Base-by-base conservation (phyloP, 1,139 yeast genomes). In the Schizosaccharomyces versatilis region DNA sequence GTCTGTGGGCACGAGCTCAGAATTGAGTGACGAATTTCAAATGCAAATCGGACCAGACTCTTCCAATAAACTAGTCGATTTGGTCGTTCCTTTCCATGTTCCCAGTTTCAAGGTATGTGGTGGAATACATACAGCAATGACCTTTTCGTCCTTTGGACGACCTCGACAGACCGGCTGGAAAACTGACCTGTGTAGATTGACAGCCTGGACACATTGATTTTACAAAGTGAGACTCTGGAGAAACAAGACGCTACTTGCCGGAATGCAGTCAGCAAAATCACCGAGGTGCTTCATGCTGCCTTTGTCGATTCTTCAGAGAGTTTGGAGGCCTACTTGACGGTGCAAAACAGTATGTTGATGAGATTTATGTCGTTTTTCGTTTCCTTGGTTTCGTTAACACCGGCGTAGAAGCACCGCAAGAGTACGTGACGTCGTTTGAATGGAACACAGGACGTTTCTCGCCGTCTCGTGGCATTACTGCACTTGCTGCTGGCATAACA, bases 171-270 rank as follows among this genome's bases (percentile, higher is more conserved):
- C n/a, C n/a, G n/a, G n/a, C n/a, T n/a, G n/a, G n/a, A n/a, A n/a
- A n/a, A n/a, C n/a, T n/a, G n/a, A n/a, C n/a, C n/a, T 88, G 90
- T 68, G n/a, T 93, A 90, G 68, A 84, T 90, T 61, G 97, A 97
- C 41, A 88, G 97, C 2, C 75, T 90, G 65, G 99, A 93, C 69
- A 81, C 88, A 47, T 74, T 90, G 59, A 94, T 90, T 55, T 80
- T 81, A 63, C 90, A 86, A 68, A 80, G 90, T 66, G 98, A 93
- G 63, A 97, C 88, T 65, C 73, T 93, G 59, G 72, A 77, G 53
- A 86, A 85, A 66, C 71, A 81, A 56, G 99, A 90, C 68, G 71
- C 71, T 36, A 94, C 84, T 67, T 74, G 88, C 64, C 76, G 75
- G 54, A 70, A 74, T 12, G 76, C 93, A 7, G 78, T 86, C 39